Base-by-base conservation (phyloP, 2,329 filamentous ascomycete genomes). In the Stylonectria norvegica region DNA sequence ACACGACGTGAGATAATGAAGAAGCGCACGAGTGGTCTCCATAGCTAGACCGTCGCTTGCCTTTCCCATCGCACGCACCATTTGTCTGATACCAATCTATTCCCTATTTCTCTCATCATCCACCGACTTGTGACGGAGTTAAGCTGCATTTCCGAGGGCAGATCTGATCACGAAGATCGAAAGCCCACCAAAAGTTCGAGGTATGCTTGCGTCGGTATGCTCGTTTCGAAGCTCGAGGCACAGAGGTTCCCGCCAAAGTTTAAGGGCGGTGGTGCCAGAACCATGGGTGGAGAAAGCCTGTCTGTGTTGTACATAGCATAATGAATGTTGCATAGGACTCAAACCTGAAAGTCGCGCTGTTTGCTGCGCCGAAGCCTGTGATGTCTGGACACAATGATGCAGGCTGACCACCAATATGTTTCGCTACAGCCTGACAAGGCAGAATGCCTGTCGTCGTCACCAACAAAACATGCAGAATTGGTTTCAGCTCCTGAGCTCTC, bases 1-100 rank as follows among this genome's bases (percentile, higher is more conserved):
- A 69, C 78, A 59, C 74, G 84, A 56, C 76, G 80, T 67, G 78
- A 78, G 54, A 55, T 82, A 56, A 86, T 86, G 81, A 75, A 73
- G 52, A 68, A 82, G 64, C 71, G 83, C 56, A 84, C 79, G 1
- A 61, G 63, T 38, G 75, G 75, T 46, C 63, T 73, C 39, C 74
- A 78, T 55, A 55, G 56, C 31, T 52, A 41, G 43, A 28, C 10
- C 16, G 27, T 30, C 14, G 27, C 8, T 6, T 10, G 8, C 27
- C 6, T 30, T 15, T 6, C 27, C 9, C 8, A 30, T 10, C 9
- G 14, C 14, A 9, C 6, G 9, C 27, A n/a, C n/a, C n/a, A n/a
- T n/a, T n/a, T n/a, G n/a, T 38, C 35, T 40, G 36, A 50, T 49
- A 39, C 39, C 47, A 10, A 47, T 44, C 36, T 49, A 49, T 50